Percentiles rank a stretch among this genome's conserved stretches.
Conservation (phyloP, 768 basidiomycete genomes). For the Ephemerocybe angulata region DNA sequence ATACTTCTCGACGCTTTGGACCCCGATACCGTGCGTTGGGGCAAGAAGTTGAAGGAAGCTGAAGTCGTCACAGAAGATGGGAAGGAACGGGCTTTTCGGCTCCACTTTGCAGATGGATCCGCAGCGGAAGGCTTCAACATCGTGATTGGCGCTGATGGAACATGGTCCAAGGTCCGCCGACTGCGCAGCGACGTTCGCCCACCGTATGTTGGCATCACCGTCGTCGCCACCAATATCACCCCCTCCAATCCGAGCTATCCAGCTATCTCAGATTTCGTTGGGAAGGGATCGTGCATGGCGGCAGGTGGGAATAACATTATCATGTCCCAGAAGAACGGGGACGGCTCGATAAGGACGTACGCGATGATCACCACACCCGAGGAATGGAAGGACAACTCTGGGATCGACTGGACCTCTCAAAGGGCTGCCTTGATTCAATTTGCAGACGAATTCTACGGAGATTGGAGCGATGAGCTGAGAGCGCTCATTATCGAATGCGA, state of each 20-base stretch:
- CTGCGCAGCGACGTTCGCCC: slow-evolving; percentile 24
- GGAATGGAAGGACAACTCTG: slow-evolving; percentile 7
- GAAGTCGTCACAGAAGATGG: background rate
- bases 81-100: slow-evolving; percentile 9
- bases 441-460: background rate
- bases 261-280: slow-evolving; percentile 21
- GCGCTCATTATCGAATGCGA: background rate
- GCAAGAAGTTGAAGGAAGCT: slow-evolving; percentile 14
- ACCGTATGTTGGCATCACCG: slow-evolving; percentile 28
- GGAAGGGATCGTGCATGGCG: slow-evolving; percentile 25
- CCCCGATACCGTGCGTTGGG: slow-evolving; percentile 17
- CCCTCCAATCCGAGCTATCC: slow-evolving; percentile 19
- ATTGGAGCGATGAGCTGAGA: background rate
- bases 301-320: slow-evolving; percentile 23
- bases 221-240: slow-evolving; percentile 14
- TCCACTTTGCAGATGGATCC: slow-evolving; percentile 10
- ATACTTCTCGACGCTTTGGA: slow-evolving; percentile 24
- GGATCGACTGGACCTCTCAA: background rate
- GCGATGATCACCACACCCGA: slow-evolving; percentile 4
- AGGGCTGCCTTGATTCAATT: background rate
- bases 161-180: slow-evolving; percentile 37
- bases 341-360: slow-evolving; percentile 12
- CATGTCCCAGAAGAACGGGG: slow-evolving; percentile 28
- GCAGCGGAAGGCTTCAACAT: slow-evolving; percentile 16
- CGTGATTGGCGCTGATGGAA: slow-evolving; percentile 29